Conservation (phyloP, 106 monocot species). For the Vanilla planifolia region DNA sequence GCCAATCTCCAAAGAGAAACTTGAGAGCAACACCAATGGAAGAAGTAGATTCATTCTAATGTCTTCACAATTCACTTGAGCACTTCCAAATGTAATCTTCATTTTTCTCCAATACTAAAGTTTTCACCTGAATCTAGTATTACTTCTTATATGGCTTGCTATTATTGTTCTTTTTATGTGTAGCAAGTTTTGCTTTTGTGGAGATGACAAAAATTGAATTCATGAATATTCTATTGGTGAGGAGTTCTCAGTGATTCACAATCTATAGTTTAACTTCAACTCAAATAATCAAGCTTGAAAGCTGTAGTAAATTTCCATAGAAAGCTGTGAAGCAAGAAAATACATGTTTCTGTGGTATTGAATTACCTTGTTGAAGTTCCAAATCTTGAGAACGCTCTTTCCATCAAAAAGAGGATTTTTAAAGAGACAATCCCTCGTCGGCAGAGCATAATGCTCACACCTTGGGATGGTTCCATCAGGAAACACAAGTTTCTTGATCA, state of each 20-base stretch:
- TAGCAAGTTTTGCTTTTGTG: no score
- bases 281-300: no score
- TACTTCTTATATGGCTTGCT: no score
- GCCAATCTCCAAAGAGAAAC: no score
- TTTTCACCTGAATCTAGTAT: no score
- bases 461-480: slow-evolving; percentile 52
- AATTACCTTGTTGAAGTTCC: slow-evolving; percentile 56
- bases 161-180: no score
- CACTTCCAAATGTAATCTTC: no score
- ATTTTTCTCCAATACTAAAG: no score
- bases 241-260: neutral
- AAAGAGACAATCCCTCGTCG: slow-evolving; percentile 48
- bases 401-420: slow-evolving; percentile 48
- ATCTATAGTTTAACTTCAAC: neutral
- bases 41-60: no score
- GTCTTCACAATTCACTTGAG: no score
- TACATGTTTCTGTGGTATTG: neutral
- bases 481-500: slow-evolving; percentile 38
- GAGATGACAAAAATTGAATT: neutral
- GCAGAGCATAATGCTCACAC: slow-evolving; percentile 47
- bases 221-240: neutral
- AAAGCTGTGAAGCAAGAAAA: neutral
- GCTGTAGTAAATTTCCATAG: no score
- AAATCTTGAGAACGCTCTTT: slow-evolving; percentile 49
- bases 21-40: no score